Conservation (phyloP, 345 rosid species). For the Cardamine resedifolia region DNA sequence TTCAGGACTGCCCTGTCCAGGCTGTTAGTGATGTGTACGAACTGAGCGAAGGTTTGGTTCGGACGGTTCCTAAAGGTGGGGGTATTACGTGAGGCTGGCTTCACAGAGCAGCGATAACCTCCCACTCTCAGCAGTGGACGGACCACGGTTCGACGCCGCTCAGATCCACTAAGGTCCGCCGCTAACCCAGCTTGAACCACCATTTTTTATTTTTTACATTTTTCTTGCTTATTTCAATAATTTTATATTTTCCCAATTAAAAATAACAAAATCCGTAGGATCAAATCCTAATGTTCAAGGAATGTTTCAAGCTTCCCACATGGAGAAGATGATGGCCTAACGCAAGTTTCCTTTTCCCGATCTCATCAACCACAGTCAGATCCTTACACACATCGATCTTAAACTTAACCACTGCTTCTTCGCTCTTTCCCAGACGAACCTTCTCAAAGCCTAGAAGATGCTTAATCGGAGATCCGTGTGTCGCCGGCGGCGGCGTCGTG, state of each 20-base stretch:
- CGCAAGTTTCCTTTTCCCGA: slow-evolving; percentile 57
- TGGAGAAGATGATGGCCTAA: slow-evolving; percentile 73
- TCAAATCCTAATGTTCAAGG: slow-evolving; percentile 51
- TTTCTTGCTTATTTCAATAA: not conserved
- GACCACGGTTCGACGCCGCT: not conserved
- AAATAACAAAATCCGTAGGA: not conserved
- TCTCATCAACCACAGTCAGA: slow-evolving; percentile 72
- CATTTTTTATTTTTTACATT: not conserved
- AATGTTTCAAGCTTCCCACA: slow-evolving; percentile 66
- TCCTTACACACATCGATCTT: slow-evolving; percentile 72
- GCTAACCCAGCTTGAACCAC: slow-evolving; percentile 4
- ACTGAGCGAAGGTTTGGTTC: not conserved
- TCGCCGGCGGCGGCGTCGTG: slow-evolving; percentile 62
- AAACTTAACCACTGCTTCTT: slow-evolving; percentile 49
- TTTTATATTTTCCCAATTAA: not conserved
- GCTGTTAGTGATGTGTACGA: not conserved
- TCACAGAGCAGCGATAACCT: not conserved
- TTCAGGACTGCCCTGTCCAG: not conserved
- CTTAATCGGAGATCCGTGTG: slow-evolving; percentile 66
- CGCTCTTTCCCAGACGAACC: slow-evolving; percentile 43
- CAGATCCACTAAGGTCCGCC: not conserved
- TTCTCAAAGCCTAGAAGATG: slow-evolving; percentile 73
- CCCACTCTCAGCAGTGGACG: not conserved
- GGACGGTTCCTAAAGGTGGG: not conserved
- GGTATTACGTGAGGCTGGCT: not conserved